Percentiles rank a stretch among this genome's conserved stretches.
These are phyloP conservation scores for Bathelium albidoporum DNA, from an alignment of 495 filamentous ascomycete species.

Conservation along the genomic window DNA sequence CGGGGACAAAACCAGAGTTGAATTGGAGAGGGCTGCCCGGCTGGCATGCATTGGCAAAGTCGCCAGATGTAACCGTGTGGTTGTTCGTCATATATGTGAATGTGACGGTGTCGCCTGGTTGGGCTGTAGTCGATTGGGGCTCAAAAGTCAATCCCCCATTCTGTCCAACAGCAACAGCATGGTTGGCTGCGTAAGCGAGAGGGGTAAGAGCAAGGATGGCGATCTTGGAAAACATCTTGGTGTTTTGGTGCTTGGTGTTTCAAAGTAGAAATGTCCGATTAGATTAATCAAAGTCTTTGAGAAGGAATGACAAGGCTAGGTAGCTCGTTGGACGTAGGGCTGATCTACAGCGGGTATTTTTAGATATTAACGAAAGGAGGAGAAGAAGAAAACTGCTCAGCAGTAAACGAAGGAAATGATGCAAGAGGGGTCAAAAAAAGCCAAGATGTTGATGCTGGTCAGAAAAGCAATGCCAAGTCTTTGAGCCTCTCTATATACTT, in stretches of 20 bases:
- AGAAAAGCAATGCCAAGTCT: not conserved
- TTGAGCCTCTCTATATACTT: not conserved
- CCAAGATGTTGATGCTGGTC: not conserved
- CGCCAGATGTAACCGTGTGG: not conserved
- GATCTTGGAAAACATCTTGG: not conserved
- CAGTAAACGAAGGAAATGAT: not conserved
- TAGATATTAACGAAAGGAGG: not conserved
- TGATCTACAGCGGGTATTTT: not conserved
- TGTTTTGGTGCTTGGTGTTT: not conserved
- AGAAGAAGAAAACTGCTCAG: not conserved
- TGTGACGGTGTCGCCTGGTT: not conserved
- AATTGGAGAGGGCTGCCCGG: not conserved
- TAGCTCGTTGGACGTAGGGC: not conserved
- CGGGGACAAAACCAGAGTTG: not conserved
- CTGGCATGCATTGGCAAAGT: not conserved
- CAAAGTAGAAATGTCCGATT: not conserved
- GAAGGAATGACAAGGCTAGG: not conserved
- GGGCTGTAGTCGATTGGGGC: not conserved
- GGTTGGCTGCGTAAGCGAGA: constrained; percentile 2
- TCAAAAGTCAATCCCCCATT: not conserved
- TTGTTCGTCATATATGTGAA: constrained; percentile 3
- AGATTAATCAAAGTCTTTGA: not conserved
- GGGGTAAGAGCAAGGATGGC: not conserved
- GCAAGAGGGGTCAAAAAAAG: not conserved
- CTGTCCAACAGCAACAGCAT: constrained; percentile 2